Evolutionary conservation across 495 filamentous ascomycete species (phyloP), one percentile per base, ranked within the genome.

Genomic region (Podospora australis): DNA sequence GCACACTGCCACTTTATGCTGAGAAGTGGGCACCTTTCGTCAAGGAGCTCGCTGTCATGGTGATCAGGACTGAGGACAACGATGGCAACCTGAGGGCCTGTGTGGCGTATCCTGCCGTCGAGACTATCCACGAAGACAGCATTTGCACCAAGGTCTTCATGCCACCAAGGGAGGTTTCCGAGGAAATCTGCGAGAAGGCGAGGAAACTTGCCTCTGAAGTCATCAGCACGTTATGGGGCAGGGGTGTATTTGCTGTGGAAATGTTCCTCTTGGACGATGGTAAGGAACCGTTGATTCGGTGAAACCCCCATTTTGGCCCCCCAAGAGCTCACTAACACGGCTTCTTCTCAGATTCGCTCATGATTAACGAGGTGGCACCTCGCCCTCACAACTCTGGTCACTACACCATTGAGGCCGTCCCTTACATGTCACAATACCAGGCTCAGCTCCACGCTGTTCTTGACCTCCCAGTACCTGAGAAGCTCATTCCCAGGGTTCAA

Each of bases 301-400:
- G n/a, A n/a, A n/a, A n/a, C n/a, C n/a, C n/a, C n/a, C n/a, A 8
- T 42, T 23, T 22, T 2, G 28, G 0, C 26, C 0, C 3, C 14
- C 3, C 16, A 3, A 16, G 17, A 20, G 4, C 10, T 30, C 29
- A 46, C 39, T 60, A 29, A 59, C 41, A 16, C 6, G 8, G 2
- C 11, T n/a, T n/a, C n/a, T n/a, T 6, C 26, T 10, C 54, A 77
- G 78, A 67, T 9, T 66, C 62, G 1, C 73, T 95, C 3, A 68
- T 95, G 51, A 74, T 98, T 46, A 96, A 95, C 65, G 92, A 98
- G 67, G 85, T 96, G 42, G 92, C 92, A n/a, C 89, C 88, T 38
- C 81, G 92, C 8, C 88, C 90, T 34, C 92, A 98, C 69, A 98
- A 97, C 68, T 95, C 88, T 1, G 92, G 92, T 11, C 92, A 98